Percentiles rank a stretch among this genome's conserved stretches.
Conservation (phyloP, 2,329 filamentous ascomycete genomes). For the Sporothrix inflata region DNA sequence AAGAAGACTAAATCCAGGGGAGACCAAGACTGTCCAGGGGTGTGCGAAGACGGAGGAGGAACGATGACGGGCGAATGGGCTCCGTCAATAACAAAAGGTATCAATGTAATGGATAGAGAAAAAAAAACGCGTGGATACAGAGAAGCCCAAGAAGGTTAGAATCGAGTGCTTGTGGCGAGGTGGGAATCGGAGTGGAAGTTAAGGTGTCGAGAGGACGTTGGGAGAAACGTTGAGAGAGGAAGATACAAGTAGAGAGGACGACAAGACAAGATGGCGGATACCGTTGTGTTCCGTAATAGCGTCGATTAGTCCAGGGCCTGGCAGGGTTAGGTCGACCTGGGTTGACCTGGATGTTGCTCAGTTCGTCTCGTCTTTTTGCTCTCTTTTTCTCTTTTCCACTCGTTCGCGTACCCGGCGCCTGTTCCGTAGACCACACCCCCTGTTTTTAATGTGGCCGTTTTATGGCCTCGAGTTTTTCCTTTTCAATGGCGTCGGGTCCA, state of each 20-base stretch:
- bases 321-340: background rate
- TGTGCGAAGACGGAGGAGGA: background rate
- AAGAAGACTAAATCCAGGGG: background rate
- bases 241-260: background rate
- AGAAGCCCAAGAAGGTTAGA: slow-evolving; percentile 6
- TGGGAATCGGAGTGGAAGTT: slow-evolving; percentile 2
- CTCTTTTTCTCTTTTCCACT: background rate
- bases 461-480: background rate
- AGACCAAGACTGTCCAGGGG: background rate
- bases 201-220: background rate
- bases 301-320: background rate
- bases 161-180: background rate
- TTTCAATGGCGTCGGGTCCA: background rate
- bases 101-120: background rate
- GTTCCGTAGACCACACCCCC: background rate
- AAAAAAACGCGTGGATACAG: background rate
- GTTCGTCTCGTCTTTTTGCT: slow-evolving; percentile 19
- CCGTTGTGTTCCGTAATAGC: background rate
- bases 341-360: background rate
- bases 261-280: background rate
- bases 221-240: background rate
- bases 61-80: background rate
- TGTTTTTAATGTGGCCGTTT: background rate
- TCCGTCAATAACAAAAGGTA: background rate
- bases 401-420: background rate